These are phyloP conservation scores for Boletus speciosus DNA, from an alignment of 768 basidiomycete species.

Conservation along the genomic window DNA sequence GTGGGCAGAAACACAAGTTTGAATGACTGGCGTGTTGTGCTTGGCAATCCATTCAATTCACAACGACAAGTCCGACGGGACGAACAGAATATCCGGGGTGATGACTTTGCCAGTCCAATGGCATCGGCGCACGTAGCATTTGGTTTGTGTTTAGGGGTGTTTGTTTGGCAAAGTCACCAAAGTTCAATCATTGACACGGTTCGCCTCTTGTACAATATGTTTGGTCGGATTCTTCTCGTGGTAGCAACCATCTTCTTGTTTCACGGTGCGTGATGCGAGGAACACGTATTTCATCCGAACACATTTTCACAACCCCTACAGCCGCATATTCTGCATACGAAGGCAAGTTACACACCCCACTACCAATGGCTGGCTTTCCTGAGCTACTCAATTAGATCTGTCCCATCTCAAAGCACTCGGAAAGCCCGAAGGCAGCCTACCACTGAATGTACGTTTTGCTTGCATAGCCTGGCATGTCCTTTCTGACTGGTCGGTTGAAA, in stretches of 20 bases:
- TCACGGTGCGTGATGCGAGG: constrained; percentile 43
- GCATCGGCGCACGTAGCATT: too few species aligned
- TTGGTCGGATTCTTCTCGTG: constrained; percentile 44
- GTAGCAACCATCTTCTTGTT: constrained; percentile 47
- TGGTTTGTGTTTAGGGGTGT: too few species aligned
- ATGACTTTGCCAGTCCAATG: too few species aligned
- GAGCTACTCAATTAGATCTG: constrained; percentile 48
- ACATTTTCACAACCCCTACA: constrained; percentile 26
- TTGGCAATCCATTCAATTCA: too few species aligned
- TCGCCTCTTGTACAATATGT: constrained; percentile 31
- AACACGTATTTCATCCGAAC: not conserved
- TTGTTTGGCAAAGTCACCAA: too few species aligned
- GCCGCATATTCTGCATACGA: constrained; percentile 82
- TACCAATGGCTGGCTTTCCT: constrained; percentile 4
- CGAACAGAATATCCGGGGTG: too few species aligned
- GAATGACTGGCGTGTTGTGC: too few species aligned
- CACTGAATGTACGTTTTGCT: constrained; percentile 49
- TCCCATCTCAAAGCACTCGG: constrained; percentile 76
- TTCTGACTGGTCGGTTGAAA: constrained; percentile 26
- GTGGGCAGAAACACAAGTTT: too few species aligned
- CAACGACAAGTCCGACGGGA: too few species aligned
- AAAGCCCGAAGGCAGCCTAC: constrained; percentile 62
- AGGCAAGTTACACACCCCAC: constrained; percentile 45
- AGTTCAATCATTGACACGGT: too few species aligned
- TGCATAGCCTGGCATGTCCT: not conserved